These are phyloP conservation scores for Ascochyta pisi DNA, from an alignment of 2,329 filamentous ascomycete species.

Conservation along the genomic window DNA sequence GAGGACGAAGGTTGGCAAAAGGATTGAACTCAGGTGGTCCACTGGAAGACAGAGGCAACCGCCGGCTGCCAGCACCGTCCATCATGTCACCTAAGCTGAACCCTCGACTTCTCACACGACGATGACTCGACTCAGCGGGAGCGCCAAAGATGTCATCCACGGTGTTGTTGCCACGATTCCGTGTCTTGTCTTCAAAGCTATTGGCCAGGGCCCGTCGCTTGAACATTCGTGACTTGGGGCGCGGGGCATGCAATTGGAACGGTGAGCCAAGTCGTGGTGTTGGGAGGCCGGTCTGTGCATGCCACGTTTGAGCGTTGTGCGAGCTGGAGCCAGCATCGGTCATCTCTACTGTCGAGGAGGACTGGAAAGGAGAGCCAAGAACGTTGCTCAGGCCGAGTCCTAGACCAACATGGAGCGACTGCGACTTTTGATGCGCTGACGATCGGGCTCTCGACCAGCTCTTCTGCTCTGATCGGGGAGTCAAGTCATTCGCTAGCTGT, in stretches of 20 bases:
- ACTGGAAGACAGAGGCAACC: conserved; percentile 62
- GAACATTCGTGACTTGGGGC: conserved; percentile 59
- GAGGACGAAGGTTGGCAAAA: conserved; percentile 31
- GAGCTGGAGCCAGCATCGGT: conserved; percentile 27
- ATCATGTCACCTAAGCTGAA: conserved; percentile 66
- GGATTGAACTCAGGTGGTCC: conserved; percentile 51
- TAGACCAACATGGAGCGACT: conserved; percentile 57
- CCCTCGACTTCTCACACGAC: conserved; percentile 66
- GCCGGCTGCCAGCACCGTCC: conserved; percentile 56
- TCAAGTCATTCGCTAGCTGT: conserved; percentile 50
- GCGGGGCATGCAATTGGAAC: conserved; percentile 61
- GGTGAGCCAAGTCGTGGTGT: conserved; percentile 56
- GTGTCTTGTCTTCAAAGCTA: conserved; percentile 58
- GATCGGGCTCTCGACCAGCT: conserved; percentile 55
- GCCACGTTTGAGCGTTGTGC: conserved; percentile 44
- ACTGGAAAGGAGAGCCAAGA: conserved; percentile 54
- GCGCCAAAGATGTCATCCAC: conserved; percentile 55
- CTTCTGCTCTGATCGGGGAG: conserved; percentile 45
- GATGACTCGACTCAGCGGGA: conserved; percentile 59
- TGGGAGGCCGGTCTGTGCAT: conserved; percentile 33
- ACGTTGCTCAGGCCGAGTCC: conserved; percentile 51
- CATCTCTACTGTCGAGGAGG: conserved; percentile 36
- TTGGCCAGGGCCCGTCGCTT: conserved; percentile 65
- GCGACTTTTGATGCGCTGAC: conserved; percentile 60
- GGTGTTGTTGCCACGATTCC: conserved; percentile 49